phyloP scores from a whole-genome alignment of 345 rosid species.

The Eucalyptus curtisii region DNA sequence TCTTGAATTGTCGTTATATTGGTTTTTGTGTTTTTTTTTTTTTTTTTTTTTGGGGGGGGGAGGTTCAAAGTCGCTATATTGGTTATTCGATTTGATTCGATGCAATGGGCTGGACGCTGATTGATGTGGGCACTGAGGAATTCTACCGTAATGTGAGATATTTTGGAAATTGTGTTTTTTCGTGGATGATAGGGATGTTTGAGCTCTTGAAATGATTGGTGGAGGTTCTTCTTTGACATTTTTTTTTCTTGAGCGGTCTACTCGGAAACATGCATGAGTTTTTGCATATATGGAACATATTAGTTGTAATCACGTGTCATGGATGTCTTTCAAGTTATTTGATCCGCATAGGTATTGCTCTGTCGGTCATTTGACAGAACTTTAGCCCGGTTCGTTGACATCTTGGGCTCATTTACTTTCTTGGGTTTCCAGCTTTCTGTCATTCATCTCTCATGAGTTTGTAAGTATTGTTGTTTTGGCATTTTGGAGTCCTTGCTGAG shows the following conservation, averaged over 20 bases:
- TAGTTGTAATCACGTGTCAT: not conserved
- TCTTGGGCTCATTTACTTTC: not conserved
- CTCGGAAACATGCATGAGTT: not conserved
- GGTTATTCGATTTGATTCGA: not conserved
- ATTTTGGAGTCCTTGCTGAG: not conserved
- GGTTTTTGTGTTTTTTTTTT: not conserved
- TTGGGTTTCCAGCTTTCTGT: not conserved
- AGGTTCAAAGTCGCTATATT: not conserved
- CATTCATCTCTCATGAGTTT: not conserved
- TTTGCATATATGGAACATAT: not conserved
- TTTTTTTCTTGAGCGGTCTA: not conserved
- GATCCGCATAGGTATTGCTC: not conserved
- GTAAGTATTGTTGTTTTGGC: not conserved
- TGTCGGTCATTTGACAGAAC: not conserved
- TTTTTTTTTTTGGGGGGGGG: too few species aligned
- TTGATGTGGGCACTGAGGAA: not conserved
- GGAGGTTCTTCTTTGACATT: not conserved
- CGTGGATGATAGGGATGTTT: not conserved
- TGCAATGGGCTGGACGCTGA: not conserved
- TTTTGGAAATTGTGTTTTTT: not conserved
- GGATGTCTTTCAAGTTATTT: not conserved
- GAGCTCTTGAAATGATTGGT: not conserved
- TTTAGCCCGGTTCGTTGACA: not conserved
- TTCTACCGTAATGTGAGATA: not conserved
- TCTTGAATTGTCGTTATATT: not conserved